Base-by-base conservation (phyloP, 2,329 filamentous ascomycete genomes). In the Cladorrhinum sp. region DNA sequence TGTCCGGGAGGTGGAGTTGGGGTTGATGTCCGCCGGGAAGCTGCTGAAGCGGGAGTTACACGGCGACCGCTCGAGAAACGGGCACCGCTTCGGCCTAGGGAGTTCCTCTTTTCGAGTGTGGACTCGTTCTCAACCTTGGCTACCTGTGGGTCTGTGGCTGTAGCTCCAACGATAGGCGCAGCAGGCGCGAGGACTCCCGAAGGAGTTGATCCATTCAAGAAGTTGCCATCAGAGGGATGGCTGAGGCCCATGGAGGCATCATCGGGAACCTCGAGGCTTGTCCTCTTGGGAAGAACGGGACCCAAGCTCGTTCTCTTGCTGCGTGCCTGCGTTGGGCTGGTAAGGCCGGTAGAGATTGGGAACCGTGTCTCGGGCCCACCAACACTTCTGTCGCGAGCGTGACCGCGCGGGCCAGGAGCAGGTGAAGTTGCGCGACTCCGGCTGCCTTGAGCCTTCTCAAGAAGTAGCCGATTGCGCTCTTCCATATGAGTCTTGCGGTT, bases 401-500 rank as follows among this genome's bases (percentile, higher is more conserved):
- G 91, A 41, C 80, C 79, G 10, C 76, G 74, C 50, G 84, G 78
- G 64, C 84, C 80, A 24, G 86, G 86, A 4, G 83, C 87, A 7
- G 92, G 92, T 64, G 89, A 92, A 23, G 85, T 88, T 27, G 87
- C 90, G 54, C 92, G 86, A 71, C 86, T 88, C 56, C 91, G 85
- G 66, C 85, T 77, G 18, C 81, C 81, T 32, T 82, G 84, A 59
- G 79, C 81, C 71, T 87, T 86, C 66, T 86, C 85, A 51, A 95
- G 86, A 63, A 93, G 83, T 55, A 92, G 91, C 63, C 91, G 87
- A 73, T 92, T 91, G 56, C 95, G 87, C 73, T 96, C 95, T 76
- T 98, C 93, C 86, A 96, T 93, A 67, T 96, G 88, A 50, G 91
- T 91, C 70, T 92, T 91, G 62, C 95, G 89, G 75, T 96, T 96